A percentile compares a stretch with the other conserved stretches of the same genome.
phyloP scores from a whole-genome alignment of 2,329 filamentous ascomycete species.

The Gyromitra esculenta region DNA sequence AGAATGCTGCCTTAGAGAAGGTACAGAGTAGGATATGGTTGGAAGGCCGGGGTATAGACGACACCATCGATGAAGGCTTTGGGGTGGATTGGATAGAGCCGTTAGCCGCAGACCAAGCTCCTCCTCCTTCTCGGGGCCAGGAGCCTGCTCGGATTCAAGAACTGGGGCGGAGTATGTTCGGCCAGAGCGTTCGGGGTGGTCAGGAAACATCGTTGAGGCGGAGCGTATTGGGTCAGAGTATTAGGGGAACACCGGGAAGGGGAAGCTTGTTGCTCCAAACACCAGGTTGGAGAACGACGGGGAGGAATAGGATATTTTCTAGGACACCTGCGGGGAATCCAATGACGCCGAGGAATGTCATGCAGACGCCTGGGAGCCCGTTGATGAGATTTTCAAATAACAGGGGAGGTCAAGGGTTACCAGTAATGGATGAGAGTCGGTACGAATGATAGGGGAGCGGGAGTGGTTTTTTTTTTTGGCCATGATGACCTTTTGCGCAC shows the following conservation, averaged over 20 bases:
- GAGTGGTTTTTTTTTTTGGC: neutral
- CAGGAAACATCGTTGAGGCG: slow-evolving; percentile 2
- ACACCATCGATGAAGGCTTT: slow-evolving; percentile 39
- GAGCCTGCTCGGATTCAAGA: slow-evolving; percentile 9
- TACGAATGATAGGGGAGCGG: slow-evolving; percentile 24
- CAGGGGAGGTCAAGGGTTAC: neutral
- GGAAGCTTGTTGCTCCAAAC: slow-evolving; percentile 30
- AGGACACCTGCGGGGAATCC: slow-evolving; percentile 27
- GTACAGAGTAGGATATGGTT: slow-evolving; percentile 24
- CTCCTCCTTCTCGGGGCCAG: neutral
- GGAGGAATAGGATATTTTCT: slow-evolving; percentile 34
- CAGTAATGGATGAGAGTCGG: slow-evolving; percentile 27
- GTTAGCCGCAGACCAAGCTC: neutral
- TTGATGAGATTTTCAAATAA: slow-evolving; percentile 33
- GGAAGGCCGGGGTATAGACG: slow-evolving; percentile 32
- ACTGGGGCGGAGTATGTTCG: slow-evolving; percentile 30
- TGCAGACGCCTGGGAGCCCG: slow-evolving; percentile 42
- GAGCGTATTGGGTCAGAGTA: slow-evolving; percentile 24
- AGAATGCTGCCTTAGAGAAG: slow-evolving; percentile 36
- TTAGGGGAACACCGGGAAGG: slow-evolving; percentile 12
- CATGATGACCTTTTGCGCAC: neutral
- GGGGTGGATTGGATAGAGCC: slow-evolving; percentile 39
- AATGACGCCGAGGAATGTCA: slow-evolving; percentile 25
- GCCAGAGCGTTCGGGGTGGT: slow-evolving; percentile 14
- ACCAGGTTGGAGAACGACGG: slow-evolving; percentile 26